Base-by-base conservation (phyloP, 139 green algal species). In the Microglena sp. region DNA sequence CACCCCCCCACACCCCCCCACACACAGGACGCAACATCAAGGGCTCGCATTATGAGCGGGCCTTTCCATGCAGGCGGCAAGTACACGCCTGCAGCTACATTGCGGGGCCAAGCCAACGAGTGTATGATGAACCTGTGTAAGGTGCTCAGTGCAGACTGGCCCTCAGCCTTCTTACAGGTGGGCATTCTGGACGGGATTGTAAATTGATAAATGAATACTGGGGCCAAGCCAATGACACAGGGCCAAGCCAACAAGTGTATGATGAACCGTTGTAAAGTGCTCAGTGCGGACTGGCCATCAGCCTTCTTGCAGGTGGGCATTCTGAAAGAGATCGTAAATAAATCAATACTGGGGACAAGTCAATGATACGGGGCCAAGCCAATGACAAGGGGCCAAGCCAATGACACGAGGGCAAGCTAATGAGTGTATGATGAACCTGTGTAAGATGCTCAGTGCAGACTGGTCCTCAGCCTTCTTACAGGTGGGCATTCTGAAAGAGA, bases 351-450 rank as follows among this genome's bases (percentile, higher is more conserved):
- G n/a, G n/a, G n/a, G n/a, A n/a, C n/a, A n/a, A n/a, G n/a, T n/a
- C n/a, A n/a, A n/a, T n/a, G n/a, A n/a, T n/a, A n/a, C n/a, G n/a
- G n/a, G n/a, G n/a, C n/a, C n/a, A n/a, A n/a, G n/a, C n/a, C n/a
- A n/a, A n/a, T n/a, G n/a, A n/a, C n/a, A n/a, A n/a, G n/a, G n/a
- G n/a, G n/a, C n/a, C n/a, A n/a, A n/a, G n/a, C n/a, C n/a, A n/a
- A n/a, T n/a, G n/a, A n/a, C n/a, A n/a, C 33, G 63, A 11, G 74
- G 69, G 3, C 74, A 60, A 0, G 46, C 72, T 29, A 69, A 77
- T 30, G 74, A 75, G 65, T 74, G 61, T 56, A 74, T 81, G 69
- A 64, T 74, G 56, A 54, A 60, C 45, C 65, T 81, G 65, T 81
- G 69, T 61, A 65, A 34, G 34, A 54, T 61, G 69, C 65, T 81